Evolutionary conservation across 106 monocot species (phyloP).

Genomic region (Acorus calamus): DNA sequence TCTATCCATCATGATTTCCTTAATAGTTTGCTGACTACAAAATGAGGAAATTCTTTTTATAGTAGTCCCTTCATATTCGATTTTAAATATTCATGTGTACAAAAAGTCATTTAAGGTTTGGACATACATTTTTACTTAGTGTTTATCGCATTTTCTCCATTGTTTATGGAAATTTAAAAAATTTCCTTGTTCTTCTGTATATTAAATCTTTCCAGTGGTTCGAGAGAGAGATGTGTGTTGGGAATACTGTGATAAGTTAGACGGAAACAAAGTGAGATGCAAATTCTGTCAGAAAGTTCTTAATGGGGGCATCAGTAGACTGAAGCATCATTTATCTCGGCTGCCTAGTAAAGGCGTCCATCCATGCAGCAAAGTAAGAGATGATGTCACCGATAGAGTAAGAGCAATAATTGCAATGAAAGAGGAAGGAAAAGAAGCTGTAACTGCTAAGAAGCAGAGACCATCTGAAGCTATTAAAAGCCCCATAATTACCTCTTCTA

Average conservation of each 20-base stretch:
- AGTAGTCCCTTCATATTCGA: too few species aligned
- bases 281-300: constrained; percentile 83
- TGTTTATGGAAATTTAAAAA: too few species aligned
- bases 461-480: constrained; percentile 21
- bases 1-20: too few species aligned
- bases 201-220: constrained; percentile 45
- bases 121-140: too few species aligned
- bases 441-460: constrained; percentile 47
- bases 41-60: too few species aligned
- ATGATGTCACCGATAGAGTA: constrained; percentile 73
- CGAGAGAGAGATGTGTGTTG: constrained; percentile 91
- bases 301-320: constrained; percentile 89
- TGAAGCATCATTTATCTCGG: constrained; percentile 85
- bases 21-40: too few species aligned
- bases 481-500: constrained; percentile 8
- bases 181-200: too few species aligned
- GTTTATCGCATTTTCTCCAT: too few species aligned
- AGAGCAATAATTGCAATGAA: constrained; percentile 67
- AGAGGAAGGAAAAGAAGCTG: constrained; percentile 64
- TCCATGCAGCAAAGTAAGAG: constrained; percentile 76
- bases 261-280: constrained; percentile 93
- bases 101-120: too few species aligned
- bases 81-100: too few species aligned
- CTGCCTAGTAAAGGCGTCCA: constrained; percentile 88
- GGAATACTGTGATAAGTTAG: constrained; percentile 95